Percentiles rank a stretch among this genome's conserved stretches.
phyloP scores from a whole-genome alignment of 352 stramenopile species.

The Blastocystis sp. region DNA sequence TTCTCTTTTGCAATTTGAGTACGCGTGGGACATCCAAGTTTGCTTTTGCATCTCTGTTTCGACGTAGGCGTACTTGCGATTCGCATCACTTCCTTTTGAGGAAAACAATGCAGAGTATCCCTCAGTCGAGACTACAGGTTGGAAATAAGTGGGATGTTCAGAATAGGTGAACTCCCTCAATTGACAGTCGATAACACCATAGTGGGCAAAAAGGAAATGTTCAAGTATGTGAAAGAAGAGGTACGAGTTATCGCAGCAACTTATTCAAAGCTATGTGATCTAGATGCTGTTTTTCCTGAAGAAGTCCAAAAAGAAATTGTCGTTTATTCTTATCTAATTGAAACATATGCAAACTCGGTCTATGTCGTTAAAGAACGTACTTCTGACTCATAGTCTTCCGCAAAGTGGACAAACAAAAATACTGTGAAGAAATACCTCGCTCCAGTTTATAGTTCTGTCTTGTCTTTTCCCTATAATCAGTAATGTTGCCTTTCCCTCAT shows the following conservation, averaged over 20 bases:
- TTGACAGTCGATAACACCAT: background rate
- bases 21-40: slow-evolving; percentile 45
- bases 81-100: background rate
- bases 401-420: slow-evolving; percentile 15
- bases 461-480: slow-evolving; percentile 20
- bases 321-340: slow-evolving; percentile 41
- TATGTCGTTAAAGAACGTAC: background rate
- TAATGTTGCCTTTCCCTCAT: background rate
- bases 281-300: background rate
- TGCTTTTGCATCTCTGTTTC: background rate
- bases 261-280: background rate
- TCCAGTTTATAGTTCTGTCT: background rate
- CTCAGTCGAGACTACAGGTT: slow-evolving; percentile 33
- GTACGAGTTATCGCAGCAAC: background rate
- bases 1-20: slow-evolving; percentile 39
- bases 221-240: background rate
- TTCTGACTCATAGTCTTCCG: background rate
- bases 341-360: background rate
- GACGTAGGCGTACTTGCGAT: slow-evolving; percentile 27
- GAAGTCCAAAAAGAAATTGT: background rate
- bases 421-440: background rate
- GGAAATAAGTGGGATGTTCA: background rate
- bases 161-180: slow-evolving; percentile 3
- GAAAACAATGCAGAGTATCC: slow-evolving; percentile 49
- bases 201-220: background rate